phyloP scores from a whole-genome alignment of 495 filamentous ascomycete genomes.

The Amorphotheca resinae region DNA sequence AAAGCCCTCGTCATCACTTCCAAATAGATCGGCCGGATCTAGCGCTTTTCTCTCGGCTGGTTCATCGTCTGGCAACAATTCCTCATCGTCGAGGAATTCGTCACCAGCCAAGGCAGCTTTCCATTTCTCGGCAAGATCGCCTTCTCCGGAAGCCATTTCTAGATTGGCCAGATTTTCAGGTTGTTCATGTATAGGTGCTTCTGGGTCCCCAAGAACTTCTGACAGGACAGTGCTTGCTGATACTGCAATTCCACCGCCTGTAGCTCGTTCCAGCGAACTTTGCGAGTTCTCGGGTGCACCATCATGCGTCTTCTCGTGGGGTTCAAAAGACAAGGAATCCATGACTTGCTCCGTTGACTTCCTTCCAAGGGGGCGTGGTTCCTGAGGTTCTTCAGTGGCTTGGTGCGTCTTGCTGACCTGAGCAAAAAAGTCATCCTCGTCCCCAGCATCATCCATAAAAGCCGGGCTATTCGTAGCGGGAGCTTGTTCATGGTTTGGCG shows the following conservation, averaged over 20 bases:
- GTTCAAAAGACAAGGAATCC: slow-evolving; percentile 20
- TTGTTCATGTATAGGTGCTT: slow-evolving; percentile 16
- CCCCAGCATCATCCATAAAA: slow-evolving; percentile 27
- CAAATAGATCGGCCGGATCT: slow-evolving; percentile 22
- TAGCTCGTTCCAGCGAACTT: slow-evolving; percentile 20
- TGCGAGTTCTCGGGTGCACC: slow-evolving; percentile 15
- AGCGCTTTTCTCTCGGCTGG: slow-evolving; percentile 37
- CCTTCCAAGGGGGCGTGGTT: slow-evolving; percentile 30
- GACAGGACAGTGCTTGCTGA: slow-evolving; percentile 20
- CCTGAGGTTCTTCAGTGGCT: slow-evolving; percentile 7
- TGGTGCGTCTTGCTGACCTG: slow-evolving; percentile 21
- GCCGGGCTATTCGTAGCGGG: not conserved
- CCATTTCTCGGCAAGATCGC: slow-evolving; percentile 72
- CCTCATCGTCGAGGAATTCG: slow-evolving; percentile 57
- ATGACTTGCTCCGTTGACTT: slow-evolving; percentile 50
- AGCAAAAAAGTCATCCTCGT: slow-evolving; percentile 38
- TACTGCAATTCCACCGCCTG: slow-evolving; percentile 19
- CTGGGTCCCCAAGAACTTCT: slow-evolving; percentile 14
- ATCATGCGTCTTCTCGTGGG: slow-evolving; percentile 5
- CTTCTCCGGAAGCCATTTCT: slow-evolving; percentile 26
- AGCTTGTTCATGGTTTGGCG: slow-evolving; percentile 19
- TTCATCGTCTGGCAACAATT: slow-evolving; percentile 47
- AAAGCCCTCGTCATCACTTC: slow-evolving; percentile 63
- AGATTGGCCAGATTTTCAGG: slow-evolving; percentile 19
- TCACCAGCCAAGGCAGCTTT: slow-evolving; percentile 68